Evolutionary conservation across 2,329 filamentous ascomycete species (phyloP).

Genomic region (Rhinocladiella mackenziei): DNA sequence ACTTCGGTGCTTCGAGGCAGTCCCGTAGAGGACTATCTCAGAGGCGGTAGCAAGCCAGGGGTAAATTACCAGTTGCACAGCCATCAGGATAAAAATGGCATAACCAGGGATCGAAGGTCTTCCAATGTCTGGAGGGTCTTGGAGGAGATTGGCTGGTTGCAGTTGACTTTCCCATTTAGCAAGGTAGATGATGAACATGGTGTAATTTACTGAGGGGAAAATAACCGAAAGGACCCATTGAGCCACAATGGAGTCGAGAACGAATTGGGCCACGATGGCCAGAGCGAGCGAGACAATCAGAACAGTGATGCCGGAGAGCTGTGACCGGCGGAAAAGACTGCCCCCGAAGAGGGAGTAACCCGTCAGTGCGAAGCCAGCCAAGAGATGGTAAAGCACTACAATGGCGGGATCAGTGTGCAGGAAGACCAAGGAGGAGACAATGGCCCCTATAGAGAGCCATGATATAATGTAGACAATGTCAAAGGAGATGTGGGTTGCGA

Average conservation of each 20-base stretch:
- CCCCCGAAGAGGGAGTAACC: constrained; percentile 79
- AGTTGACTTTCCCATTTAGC: constrained; percentile 69
- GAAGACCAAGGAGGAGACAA: constrained; percentile 63
- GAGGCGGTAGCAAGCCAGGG: constrained; percentile 70
- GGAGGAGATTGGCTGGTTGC: constrained; percentile 56
- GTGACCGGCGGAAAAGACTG: constrained; percentile 79
- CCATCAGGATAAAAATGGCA: constrained; percentile 70
- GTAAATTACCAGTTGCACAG: constrained; percentile 73
- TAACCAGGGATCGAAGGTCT: constrained; percentile 69
- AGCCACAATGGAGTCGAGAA: constrained; percentile 58
- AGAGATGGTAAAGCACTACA: constrained; percentile 68
- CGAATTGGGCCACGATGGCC: constrained; percentile 75
- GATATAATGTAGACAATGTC: constrained; percentile 74
- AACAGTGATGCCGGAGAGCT: constrained; percentile 78
- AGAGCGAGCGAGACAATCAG: constrained; percentile 70
- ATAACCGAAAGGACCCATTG: constrained; percentile 69
- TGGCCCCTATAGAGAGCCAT: constrained; percentile 72
- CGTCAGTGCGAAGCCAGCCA: constrained; percentile 70
- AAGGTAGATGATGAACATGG: constrained; percentile 71
- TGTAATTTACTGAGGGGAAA: constrained; percentile 84
- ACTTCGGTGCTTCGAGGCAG: constrained; percentile 59
- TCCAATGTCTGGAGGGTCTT: constrained; percentile 59
- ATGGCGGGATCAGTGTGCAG: constrained; percentile 60
- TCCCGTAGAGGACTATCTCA: constrained; percentile 72
- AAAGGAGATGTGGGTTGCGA: constrained; percentile 77